A percentile compares a stretch with the other conserved stretches of the same genome.
Conservation (phyloP, 148 eudicot genomes). For the Persicaria maculosa region DNA sequence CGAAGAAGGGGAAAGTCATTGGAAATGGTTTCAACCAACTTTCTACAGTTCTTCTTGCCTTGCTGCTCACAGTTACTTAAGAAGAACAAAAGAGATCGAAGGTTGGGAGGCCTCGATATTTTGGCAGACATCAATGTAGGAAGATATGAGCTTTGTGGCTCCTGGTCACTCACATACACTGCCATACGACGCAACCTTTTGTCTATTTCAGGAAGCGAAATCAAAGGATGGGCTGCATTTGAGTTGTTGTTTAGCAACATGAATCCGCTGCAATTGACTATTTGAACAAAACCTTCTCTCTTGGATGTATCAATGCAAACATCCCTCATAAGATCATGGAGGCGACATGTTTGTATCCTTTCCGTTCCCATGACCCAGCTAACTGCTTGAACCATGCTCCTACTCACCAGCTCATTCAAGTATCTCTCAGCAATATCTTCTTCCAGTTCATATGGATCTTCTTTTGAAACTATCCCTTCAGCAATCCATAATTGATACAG, state of each 20-base stretch:
- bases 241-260: neutral
- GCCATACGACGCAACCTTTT: neutral
- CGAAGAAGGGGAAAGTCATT: neutral
- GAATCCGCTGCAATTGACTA: neutral
- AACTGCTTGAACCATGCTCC: slow-evolving; percentile 3
- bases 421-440: neutral
- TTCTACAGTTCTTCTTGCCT: neutral
- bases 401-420: neutral
- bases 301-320: neutral
- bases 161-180: neutral
- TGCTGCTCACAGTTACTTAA: neutral
- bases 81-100: neutral
- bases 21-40: neutral
- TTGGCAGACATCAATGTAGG: neutral
- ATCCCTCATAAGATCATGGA: slow-evolving; percentile 12
- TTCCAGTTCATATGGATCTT: neutral
- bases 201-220: neutral
- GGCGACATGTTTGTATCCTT: neutral
- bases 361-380: neutral
- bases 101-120: neutral
- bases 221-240: neutral
- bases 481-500: neutral
- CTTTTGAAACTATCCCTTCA: neutral
- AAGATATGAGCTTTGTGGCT: neutral
- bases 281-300: neutral